Evolutionary conservation across 2,329 filamentous ascomycete genomes (phyloP).

Genomic region (Arthrobotrys sinensis): DNA sequence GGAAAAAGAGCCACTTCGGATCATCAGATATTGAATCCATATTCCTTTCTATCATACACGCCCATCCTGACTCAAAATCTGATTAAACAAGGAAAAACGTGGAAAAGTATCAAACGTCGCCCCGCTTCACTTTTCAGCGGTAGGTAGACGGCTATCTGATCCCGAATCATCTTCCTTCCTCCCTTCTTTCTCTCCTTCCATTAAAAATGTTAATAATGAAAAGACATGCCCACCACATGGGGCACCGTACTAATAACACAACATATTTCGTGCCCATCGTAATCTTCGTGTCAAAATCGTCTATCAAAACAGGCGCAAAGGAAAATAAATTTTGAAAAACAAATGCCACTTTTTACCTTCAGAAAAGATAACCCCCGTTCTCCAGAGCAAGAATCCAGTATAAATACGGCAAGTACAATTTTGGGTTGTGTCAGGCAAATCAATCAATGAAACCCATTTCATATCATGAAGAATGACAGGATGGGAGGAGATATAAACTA

Average conservation of each 20-base stretch:
- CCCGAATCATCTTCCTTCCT: background rate
- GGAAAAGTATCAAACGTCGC: constrained; percentile 2
- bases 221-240: background rate
- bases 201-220: background rate
- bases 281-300: constrained; percentile 17
- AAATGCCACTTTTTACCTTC: constrained; percentile 18
- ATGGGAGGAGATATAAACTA: background rate
- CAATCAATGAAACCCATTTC: background rate
- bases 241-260: constrained; percentile 13
- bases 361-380: background rate
- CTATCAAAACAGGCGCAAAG: constrained; percentile 1
- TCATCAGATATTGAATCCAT: constrained; percentile 16
- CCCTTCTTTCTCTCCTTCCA: background rate
- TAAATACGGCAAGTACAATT: constrained; percentile 7
- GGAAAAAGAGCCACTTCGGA: no score
- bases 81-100: background rate
- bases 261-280: constrained; percentile 12
- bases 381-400: constrained; percentile 14
- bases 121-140: background rate
- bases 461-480: constrained; percentile 3
- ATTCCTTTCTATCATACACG: constrained; percentile 14
- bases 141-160: background rate
- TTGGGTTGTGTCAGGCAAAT: constrained; percentile 5
- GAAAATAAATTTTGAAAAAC: background rate
- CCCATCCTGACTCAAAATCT: constrained; percentile 3